phyloP scores from a whole-genome alignment of 1,284 basidiomycete genomes.

The Dichomitus squalens region DNA sequence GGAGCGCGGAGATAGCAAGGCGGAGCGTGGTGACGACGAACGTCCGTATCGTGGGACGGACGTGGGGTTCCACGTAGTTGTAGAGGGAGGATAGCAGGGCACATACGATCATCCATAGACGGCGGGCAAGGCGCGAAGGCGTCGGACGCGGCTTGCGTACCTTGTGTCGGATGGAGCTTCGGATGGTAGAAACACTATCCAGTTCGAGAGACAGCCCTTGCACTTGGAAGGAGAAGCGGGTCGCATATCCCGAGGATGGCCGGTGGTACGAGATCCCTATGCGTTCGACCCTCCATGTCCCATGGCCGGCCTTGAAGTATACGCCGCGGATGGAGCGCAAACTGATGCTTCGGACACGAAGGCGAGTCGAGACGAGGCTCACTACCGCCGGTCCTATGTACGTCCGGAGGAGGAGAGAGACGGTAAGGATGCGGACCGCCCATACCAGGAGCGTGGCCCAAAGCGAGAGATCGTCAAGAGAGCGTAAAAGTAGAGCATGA shows the following conservation, averaged over 20 bases:
- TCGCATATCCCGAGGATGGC: slow-evolving; percentile 46
- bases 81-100: slow-evolving; percentile 37
- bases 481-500: slow-evolving; percentile 27
- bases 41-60: slow-evolving; percentile 62
- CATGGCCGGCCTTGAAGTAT: slow-evolving; percentile 57
- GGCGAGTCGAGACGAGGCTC: slow-evolving; percentile 55
- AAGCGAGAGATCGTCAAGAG: slow-evolving; percentile 31
- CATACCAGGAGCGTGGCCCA: slow-evolving; percentile 47
- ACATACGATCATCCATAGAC: slow-evolving; percentile 47
- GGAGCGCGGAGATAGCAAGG: slow-evolving; percentile 61
- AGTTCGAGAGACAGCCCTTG: slow-evolving; percentile 63
- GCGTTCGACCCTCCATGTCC: slow-evolving; percentile 63
- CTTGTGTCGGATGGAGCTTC: slow-evolving; percentile 1
- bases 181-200: slow-evolving; percentile 12
- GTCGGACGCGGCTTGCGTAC: slow-evolving; percentile 9
- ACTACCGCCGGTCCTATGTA: slow-evolving; percentile 68
- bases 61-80: slow-evolving; percentile 53
- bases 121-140: slow-evolving; percentile 55
- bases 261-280: slow-evolving; percentile 60
- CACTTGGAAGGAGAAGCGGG: slow-evolving; percentile 59
- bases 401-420: slow-evolving; percentile 61
- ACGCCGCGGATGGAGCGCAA: slow-evolving; percentile 75
- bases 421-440: slow-evolving; percentile 48
- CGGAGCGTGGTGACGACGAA: slow-evolving; percentile 57
- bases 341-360: slow-evolving; percentile 72